phyloP scores from a whole-genome alignment of 129 eudicot genomes.

The Lonicera japonica region DNA sequence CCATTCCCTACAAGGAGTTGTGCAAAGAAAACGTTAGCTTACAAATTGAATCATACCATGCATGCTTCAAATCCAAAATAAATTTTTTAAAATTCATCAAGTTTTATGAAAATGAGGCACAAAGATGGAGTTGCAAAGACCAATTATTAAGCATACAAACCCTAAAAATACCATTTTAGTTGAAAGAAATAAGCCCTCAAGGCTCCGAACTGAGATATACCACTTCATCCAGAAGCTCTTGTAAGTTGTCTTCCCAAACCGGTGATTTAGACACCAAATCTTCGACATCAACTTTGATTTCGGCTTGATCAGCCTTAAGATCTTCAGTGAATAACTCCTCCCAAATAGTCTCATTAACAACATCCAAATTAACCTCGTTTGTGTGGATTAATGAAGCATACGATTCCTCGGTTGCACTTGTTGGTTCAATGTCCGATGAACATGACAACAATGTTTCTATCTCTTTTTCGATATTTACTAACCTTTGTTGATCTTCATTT shows the following conservation, averaged over 20 bases:
- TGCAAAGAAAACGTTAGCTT: too few relatives aligned
- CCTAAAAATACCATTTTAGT: too few relatives aligned
- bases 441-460: slow-evolving; percentile 44
- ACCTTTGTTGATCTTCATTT: slow-evolving; percentile 16
- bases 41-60: too few relatives aligned
- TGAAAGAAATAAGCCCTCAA: slow-evolving; percentile 11
- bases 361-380: slow-evolving; percentile 23
- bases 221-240: slow-evolving; percentile 65
- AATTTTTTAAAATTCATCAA: too few relatives aligned
- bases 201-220: slow-evolving; percentile 43
- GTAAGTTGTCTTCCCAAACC: slow-evolving; percentile 74
- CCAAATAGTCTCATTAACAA: slow-evolving; percentile 38
- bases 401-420: slow-evolving; percentile 15
- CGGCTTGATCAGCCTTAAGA: slow-evolving; percentile 16
- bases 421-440: slow-evolving; percentile 38
- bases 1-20: too few relatives aligned
- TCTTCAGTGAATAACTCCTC: slow-evolving; percentile 51
- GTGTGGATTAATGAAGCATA: slow-evolving; percentile 7
- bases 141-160: too few relatives aligned
- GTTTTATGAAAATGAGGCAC: too few relatives aligned
- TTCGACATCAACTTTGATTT: slow-evolving; percentile 37
- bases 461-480: slow-evolving; percentile 11
- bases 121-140: too few relatives aligned
- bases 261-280: slow-evolving; percentile 48
- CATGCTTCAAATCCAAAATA: too few relatives aligned